Percentiles rank a stretch among this genome's conserved stretches.
These are phyloP conservation scores for Hericium coralloides DNA, from an alignment of 768 basidiomycete genomes.

Conservation along the genomic window DNA sequence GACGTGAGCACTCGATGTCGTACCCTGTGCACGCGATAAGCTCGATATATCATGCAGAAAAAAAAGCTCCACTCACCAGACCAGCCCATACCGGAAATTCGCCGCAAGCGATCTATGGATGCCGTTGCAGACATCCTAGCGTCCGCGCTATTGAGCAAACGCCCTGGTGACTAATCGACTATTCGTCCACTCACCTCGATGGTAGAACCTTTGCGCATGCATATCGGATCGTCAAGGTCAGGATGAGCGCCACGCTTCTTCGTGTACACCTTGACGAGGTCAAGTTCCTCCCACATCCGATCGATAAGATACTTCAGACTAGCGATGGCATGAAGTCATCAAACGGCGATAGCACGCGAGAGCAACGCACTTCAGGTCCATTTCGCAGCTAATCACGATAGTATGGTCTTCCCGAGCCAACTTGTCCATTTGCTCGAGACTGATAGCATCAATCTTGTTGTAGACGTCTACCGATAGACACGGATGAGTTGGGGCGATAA, in stretches of 20 bases:
- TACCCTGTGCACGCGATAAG: constrained; percentile 1
- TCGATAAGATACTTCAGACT: constrained; percentile 71
- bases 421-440: constrained; percentile 75
- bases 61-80: constrained; percentile 53
- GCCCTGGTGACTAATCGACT: neutral
- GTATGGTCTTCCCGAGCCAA: constrained; percentile 74
- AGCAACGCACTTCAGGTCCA: constrained; percentile 70
- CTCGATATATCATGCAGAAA: neutral
- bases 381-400: constrained; percentile 94
- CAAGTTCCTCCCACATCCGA: constrained; percentile 72
- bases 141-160: neutral
- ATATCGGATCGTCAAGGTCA: constrained; percentile 86
- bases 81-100: constrained; percentile 91
- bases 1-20: constrained; percentile 1
- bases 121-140: constrained; percentile 80
- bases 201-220: constrained; percentile 83
- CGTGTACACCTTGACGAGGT: constrained; percentile 87
- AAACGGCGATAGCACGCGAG: neutral
- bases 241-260: constrained; percentile 95
- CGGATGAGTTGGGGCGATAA: neutral
- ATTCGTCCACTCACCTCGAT: constrained; percentile 58
- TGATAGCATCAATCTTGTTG: constrained; percentile 93
- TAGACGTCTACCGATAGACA: constrained; percentile 58
- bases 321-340: neutral
- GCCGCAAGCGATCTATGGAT: constrained; percentile 84